A percentile compares a stretch with the other conserved stretches of the same genome.
These are phyloP conservation scores for Pseudogymnoascus sp. DNA, from an alignment of 2,329 filamentous ascomycete species.

Conservation along the genomic window DNA sequence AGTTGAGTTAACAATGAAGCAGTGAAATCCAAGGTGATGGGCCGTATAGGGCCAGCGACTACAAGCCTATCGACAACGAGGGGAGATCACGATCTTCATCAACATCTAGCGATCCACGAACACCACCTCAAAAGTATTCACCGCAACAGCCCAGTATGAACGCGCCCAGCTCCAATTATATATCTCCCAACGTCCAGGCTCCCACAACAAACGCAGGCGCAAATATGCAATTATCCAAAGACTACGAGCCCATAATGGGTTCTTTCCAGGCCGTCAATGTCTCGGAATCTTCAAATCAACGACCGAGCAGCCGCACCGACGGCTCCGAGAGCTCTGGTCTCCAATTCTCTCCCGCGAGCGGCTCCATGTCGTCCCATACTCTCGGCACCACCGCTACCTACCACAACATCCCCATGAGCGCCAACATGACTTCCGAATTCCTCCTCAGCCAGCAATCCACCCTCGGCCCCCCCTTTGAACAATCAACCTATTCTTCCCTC, in stretches of 20 bases:
- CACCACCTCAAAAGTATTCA: neutral
- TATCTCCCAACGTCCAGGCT: neutral
- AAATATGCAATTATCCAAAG: neutral
- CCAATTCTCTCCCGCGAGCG: neutral
- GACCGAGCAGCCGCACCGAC: neutral
- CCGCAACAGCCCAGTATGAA: neutral
- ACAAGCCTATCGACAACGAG: constrained; percentile 32
- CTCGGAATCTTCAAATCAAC: constrained; percentile 9
- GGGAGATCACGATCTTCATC: constrained; percentile 19
- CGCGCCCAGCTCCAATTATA: neutral
- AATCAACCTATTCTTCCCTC: neutral
- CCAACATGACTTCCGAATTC: neutral
- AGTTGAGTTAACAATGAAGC: constrained; percentile 14
- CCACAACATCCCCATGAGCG: neutral
- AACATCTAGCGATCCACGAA: constrained; percentile 2
- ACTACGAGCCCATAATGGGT: constrained; percentile 12
- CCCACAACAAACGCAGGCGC: neutral
- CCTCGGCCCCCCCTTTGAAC: neutral
- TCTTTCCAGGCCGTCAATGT: constrained; percentile 21
- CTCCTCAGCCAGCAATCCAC: neutral
- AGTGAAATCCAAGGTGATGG: constrained; percentile 35
- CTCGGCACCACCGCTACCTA: neutral
- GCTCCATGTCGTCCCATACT: neutral
- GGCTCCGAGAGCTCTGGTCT: neutral
- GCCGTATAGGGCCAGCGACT: constrained; percentile 29